Conservation (phyloP, 1,139 yeast genomes). For the Scheffersomyces stambukii region DNA sequence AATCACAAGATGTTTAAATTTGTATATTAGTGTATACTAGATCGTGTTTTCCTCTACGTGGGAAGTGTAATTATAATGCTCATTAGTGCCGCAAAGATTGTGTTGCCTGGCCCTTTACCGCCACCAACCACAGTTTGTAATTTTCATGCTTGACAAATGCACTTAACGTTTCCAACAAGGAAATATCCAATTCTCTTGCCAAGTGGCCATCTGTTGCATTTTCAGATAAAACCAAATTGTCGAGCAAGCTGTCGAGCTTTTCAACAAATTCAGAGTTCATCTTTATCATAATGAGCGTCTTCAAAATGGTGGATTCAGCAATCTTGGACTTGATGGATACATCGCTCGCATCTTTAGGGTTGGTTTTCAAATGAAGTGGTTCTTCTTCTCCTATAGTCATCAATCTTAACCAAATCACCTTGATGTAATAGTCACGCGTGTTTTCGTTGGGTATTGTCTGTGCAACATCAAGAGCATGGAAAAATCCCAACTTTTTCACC, state of each 20-base stretch:
- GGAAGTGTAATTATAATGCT: too few species aligned
- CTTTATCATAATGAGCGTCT: conserved; percentile 40
- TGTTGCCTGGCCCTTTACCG: conserved; percentile 17
- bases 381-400: conserved; percentile 56
- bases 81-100: too few species aligned
- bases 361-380: conserved; percentile 18
- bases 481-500: conserved; percentile 19
- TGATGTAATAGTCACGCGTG: conserved; percentile 18
- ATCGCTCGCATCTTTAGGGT: conserved; percentile 45
- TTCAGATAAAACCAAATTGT: conserved; percentile 5
- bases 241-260: conserved; percentile 10
- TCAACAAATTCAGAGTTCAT: conserved; percentile 5
- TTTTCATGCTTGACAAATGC: conserved; percentile 15
- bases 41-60: too few species aligned
- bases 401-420: conserved; percentile 60
- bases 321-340: conserved; percentile 36
- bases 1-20: too few species aligned
- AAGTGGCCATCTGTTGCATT: conserved; percentile 10
- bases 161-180: conserved; percentile 12
- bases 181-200: conserved; percentile 13
- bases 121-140: conserved; percentile 24
- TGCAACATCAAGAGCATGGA: conserved; percentile 35
- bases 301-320: conserved; percentile 43
- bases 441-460: conserved; percentile 24
- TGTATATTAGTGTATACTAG: too few species aligned